phyloP scores from a whole-genome alignment of 208 protist genomes.

The Tritrichomonas foetus region DNA sequence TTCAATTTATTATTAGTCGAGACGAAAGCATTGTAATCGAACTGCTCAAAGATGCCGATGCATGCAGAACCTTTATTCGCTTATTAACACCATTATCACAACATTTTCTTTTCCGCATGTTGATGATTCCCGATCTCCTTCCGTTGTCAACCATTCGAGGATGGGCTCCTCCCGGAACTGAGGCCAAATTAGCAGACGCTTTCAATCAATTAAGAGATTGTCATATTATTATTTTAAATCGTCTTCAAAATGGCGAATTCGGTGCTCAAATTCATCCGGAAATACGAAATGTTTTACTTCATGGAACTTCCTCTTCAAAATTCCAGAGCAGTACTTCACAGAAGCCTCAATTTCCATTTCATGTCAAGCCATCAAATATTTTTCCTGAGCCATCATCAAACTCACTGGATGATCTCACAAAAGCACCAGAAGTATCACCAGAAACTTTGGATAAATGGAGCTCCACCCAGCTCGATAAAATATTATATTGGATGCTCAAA shows the following conservation, averaged over 20 bases:
- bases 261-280: neutral
- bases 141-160: neutral
- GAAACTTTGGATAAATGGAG: neutral
- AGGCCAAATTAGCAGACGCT: neutral
- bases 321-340: neutral
- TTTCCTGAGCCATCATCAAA: neutral
- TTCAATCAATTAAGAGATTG: neutral
- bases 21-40: neutral
- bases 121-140: neutral
- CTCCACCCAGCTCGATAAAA: neutral
- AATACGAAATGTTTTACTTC: neutral
- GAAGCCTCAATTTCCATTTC: neutral
- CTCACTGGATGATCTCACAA: neutral
- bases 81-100: neutral
- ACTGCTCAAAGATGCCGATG: neutral
- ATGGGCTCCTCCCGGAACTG: neutral
- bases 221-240: neutral
- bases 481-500: neutral
- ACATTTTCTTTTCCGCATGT: neutral
- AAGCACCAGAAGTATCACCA: neutral
- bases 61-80: conserved; percentile 28
- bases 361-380: neutral
- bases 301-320: neutral
- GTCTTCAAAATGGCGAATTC: neutral
- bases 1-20: too few species aligned